These are phyloP conservation scores for Infundibulicybe gibba DNA, from an alignment of 768 basidiomycete genomes.

Conservation along the genomic window DNA sequence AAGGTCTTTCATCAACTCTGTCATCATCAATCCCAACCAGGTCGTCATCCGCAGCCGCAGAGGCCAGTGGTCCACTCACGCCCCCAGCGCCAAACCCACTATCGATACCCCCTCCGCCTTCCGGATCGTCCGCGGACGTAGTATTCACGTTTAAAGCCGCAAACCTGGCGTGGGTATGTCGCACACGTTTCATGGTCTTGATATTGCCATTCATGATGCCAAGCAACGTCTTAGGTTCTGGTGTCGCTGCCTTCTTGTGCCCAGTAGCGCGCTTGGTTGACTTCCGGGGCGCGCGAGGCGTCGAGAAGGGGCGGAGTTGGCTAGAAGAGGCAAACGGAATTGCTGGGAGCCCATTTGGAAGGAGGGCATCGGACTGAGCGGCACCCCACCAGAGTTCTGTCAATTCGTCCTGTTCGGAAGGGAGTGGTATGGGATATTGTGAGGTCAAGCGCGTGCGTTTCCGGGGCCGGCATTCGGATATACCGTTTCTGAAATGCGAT, in stretches of 20 bases:
- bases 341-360: conserved; percentile 62
- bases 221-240: conserved; percentile 51
- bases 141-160: conserved; percentile 44
- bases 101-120: conserved; percentile 29
- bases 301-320: conserved; percentile 23
- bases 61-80: conserved; percentile 10
- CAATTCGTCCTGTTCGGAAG: conserved; percentile 37
- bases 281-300: conserved; percentile 31
- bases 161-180: conserved; percentile 72
- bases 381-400: conserved; percentile 76
- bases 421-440: conserved; percentile 30
- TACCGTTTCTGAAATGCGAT: conserved; percentile 23
- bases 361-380: conserved; percentile 54
- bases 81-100: conserved; percentile 29
- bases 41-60: conserved; percentile 16
- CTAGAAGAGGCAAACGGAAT: conserved; percentile 41
- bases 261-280: too few relatives aligned
- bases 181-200: conserved; percentile 66
- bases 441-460: conserved; percentile 57
- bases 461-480: conserved; percentile 44
- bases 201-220: conserved; percentile 75
- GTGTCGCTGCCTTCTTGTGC: conserved; percentile 9
- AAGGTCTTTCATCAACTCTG: conserved; percentile 60
- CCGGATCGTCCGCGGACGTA: conserved; percentile 28
- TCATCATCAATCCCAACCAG: conserved; percentile 37